Conservation (phyloP, 768 basidiomycete species). For the Amanita rimosa region DNA sequence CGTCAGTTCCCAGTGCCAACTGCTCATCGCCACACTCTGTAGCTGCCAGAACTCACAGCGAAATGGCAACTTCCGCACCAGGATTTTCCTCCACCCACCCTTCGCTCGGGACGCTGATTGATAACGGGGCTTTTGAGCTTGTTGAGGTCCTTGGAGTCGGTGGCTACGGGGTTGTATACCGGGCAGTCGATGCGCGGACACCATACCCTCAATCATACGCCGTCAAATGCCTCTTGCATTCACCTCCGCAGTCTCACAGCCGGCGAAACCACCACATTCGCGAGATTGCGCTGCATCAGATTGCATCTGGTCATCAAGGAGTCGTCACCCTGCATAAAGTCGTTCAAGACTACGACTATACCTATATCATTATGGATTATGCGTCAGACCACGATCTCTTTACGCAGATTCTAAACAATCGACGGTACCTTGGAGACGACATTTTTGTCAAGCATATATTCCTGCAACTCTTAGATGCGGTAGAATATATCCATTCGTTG, state of each 20-base stretch:
- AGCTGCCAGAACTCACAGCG: neutral
- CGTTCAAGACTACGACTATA: constrained; percentile 69
- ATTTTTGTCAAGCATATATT: constrained; percentile 82
- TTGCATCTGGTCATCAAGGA: constrained; percentile 63
- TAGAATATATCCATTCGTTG: constrained; percentile 84
- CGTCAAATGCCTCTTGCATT: constrained; percentile 80
- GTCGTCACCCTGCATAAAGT: constrained; percentile 87
- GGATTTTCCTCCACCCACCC: constrained; percentile 21
- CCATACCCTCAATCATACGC: constrained; percentile 54
- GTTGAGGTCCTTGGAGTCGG: constrained; percentile 84
- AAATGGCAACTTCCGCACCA: neutral
- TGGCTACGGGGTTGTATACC: constrained; percentile 93
- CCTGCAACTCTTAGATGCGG: constrained; percentile 86
- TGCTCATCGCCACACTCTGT: neutral
- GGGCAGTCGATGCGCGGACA: constrained; percentile 56
- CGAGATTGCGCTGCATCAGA: constrained; percentile 76
- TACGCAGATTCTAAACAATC: constrained; percentile 71
- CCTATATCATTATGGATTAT: constrained; percentile 92
- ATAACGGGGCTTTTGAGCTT: constrained; percentile 72
- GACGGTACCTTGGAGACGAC: constrained; percentile 78
- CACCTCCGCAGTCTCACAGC: constrained; percentile 26
- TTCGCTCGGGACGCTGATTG: constrained; percentile 70
- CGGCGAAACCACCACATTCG: constrained; percentile 74
- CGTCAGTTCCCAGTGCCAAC: neutral
- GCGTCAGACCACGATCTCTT: constrained; percentile 88